Conservation (phyloP, 495 filamentous ascomycete species). For the Penicillium verhagenii region DNA sequence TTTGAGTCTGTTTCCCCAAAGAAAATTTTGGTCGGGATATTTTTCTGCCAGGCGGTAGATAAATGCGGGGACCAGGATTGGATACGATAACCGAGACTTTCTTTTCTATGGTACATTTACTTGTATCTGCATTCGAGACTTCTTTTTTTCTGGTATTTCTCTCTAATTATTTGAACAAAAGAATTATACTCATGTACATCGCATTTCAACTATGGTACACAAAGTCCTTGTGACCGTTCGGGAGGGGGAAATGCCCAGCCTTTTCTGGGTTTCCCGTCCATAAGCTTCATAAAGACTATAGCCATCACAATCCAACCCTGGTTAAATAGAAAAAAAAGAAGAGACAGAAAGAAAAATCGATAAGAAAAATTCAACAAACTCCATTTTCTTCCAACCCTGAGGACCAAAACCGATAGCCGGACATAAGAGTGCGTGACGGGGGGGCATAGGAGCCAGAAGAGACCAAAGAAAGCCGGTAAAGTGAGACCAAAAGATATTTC, state of each 20-base stretch:
- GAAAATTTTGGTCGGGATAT: slow-evolving; percentile 27
- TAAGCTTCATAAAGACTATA: slow-evolving; percentile 19
- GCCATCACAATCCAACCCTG: slow-evolving; percentile 20
- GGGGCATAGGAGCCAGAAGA: slow-evolving; percentile 16
- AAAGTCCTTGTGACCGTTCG: slow-evolving; percentile 14
- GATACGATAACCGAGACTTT: slow-evolving; percentile 21
- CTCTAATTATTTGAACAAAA: background rate
- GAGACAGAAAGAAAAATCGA: background rate
- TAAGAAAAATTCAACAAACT: slow-evolving; percentile 21
- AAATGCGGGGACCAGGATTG: slow-evolving; percentile 32
- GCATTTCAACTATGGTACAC: slow-evolving; percentile 30
- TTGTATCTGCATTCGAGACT: background rate
- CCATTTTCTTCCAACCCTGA: slow-evolving; percentile 27
- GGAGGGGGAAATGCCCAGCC: slow-evolving; percentile 3
- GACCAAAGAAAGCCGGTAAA: slow-evolving; percentile 1
- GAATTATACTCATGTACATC: slow-evolving; percentile 19
- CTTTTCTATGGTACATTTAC: background rate
- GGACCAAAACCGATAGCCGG: slow-evolving; percentile 27
- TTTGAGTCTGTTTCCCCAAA: slow-evolving; percentile 27
- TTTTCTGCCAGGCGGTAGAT: slow-evolving; percentile 42
- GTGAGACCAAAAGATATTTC: slow-evolving; percentile 1
- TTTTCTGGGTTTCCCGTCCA: slow-evolving; percentile 12
- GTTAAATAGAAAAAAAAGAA: slow-evolving; percentile 5
- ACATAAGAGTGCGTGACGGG: slow-evolving; percentile 26
- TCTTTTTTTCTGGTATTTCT: background rate